Evolutionary conservation across 257 asterid species (phyloP), one percentile per base, ranked within the genome.

Genomic region (Scutellaria barbata): DNA sequence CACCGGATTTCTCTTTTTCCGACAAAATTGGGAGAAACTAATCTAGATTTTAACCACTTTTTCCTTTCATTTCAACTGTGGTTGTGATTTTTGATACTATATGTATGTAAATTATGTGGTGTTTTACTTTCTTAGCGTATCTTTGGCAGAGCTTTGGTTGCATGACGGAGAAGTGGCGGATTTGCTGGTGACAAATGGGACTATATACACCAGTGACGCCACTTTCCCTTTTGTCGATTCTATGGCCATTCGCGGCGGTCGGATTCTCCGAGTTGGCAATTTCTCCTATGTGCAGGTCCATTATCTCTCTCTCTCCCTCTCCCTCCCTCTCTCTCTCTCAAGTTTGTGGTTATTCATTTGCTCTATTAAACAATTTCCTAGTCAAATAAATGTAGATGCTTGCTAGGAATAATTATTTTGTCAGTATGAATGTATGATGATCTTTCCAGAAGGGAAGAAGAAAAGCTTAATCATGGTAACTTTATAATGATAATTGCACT

Each of bases 191-290:
- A 75, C 62, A 0, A 89, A 92, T 75, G 98, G 89, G 75, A 85
- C 89, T 14, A 88, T 92, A 56, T 89, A 83, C 86, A 92, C 98
- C 79, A 80, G 90, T 76, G 89, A 89, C 72, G 82, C 57, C n/a
- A 74, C 85, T 71, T 79, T 80, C 30, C 95, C 88, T 18, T 85
- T 87, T 74, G 95, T 85, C 47, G 89, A 89, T 60, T 87, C 96
- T 16, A 89, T 92, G 88, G 98, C 96, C 65, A 72, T 92, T 76
- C 83, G 79, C 63, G 72, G 76, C 48, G 90, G 88, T 5, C 91
- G 92, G 54, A 76, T 92, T 81, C 72, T 92, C 20, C 83, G 89
- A 22, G 47, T 88, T 47, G 96, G 95, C 47, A 73, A 62, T 66
- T 84, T 74, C 74, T 81, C 92, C 42, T 75, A 85, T 54, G 1